phyloP scores from a whole-genome alignment of 306 rosid genomes.

The Comarum palustre region DNA sequence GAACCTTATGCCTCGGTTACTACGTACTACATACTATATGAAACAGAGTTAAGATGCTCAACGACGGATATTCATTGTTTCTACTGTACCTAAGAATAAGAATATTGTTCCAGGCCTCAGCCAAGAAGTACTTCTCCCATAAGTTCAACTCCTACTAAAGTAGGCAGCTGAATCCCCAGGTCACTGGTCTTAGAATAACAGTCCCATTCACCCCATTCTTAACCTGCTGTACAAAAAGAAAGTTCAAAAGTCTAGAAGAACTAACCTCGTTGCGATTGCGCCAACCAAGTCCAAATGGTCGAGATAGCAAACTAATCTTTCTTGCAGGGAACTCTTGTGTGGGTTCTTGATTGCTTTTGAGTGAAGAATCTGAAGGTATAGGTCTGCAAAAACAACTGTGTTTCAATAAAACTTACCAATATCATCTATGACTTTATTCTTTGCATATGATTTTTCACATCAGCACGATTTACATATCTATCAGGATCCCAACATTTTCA shows the following conservation, averaged over 20 bases:
- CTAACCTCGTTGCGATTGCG: constrained; percentile 88
- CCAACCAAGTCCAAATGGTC: constrained; percentile 98
- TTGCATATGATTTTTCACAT: not conserved
- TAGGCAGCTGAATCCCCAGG: constrained; percentile 1
- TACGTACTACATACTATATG: not conserved
- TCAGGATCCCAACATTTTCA: not conserved
- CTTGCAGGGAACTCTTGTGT: constrained; percentile 55
- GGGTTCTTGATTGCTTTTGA: constrained; percentile 57
- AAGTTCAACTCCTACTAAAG: not conserved
- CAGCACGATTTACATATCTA: not conserved
- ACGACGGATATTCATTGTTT: not conserved
- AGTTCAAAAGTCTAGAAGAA: constrained; percentile 7
- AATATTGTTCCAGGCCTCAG: not conserved
- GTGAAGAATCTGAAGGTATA: constrained; percentile 49
- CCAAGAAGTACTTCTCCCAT: not conserved
- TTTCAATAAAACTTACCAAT: constrained; percentile 15
- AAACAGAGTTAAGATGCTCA: not conserved
- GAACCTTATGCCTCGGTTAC: not conserved
- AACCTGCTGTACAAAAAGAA: not conserved
- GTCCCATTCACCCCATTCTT: not conserved
- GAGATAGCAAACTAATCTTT: constrained; percentile 74
- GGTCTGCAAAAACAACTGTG: constrained; percentile 51
- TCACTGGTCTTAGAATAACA: not conserved
- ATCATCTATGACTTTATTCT: not conserved
- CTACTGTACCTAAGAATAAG: not conserved